Base-by-base conservation (phyloP, 345 rosid species). In the Raphanus sativus region DNA sequence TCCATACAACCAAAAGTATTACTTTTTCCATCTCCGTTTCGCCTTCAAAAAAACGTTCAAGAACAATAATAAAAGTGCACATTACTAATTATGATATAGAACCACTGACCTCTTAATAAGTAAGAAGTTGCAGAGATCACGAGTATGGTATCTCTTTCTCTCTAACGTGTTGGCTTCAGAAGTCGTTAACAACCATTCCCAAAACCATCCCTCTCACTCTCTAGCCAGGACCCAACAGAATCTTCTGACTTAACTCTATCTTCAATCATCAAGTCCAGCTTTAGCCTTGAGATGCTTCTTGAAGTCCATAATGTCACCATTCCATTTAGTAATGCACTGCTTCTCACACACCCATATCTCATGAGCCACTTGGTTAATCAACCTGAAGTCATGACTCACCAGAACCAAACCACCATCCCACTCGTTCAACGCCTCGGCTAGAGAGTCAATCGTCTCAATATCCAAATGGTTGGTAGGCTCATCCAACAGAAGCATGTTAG, bases 391-490 rank as follows among this genome's bases (percentile, higher is more conserved):
- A 32, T 91, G 97, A 83, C 97, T 91, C 59, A 91, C 97, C 8
- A 91, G 88, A 24, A 91, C 97, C 83, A 91, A 1, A 32, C 97
- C 94, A 11, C 97, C 94, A 42, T 91, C 97, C 94, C 94, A 91
- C 79, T 91, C 92, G 11, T 88, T 91, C 84, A 91, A 73, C 29
- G 97, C 97, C 74, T 91, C 97, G 0, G 93, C 97, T 8, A 96
- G 85, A 0, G 99, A 93, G 77, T 96, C 99, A 0, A 93, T 96
- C 1, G 99, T 96, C 85, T 96, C 99, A 1, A 96, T 93, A 77
- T 96, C 99, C 89, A 96, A 80, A 80, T 96, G 99, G 75, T 96
- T 93, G 0, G 99, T 96, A 0, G 99, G 99, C 78, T 96, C 99
- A 69, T 96, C 99, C 82, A 96, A 73, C 17, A 96, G 84, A 70